phyloP scores from a whole-genome alignment of 179 eudicot genomes.

The Vitellaria paradoxa region DNA sequence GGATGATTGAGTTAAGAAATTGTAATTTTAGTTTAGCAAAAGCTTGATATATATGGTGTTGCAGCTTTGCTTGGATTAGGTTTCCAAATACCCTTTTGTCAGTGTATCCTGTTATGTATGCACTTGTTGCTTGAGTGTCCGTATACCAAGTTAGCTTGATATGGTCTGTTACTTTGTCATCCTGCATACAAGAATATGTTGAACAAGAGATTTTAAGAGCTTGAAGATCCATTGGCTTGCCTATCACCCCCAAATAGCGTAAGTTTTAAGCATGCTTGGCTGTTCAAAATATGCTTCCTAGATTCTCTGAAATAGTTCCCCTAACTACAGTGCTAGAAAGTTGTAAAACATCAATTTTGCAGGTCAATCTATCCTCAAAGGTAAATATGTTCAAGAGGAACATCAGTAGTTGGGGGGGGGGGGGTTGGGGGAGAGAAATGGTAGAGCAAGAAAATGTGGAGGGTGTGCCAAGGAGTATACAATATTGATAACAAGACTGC shows the following conservation, averaged over 20 bases:
- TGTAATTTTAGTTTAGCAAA: neutral
- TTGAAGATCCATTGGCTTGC: neutral
- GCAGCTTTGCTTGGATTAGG: neutral
- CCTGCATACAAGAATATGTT: neutral
- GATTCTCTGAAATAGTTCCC: neutral
- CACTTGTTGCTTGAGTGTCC: neutral
- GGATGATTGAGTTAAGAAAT: too few species aligned
- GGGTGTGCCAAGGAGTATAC: too few species aligned
- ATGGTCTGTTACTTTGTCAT: neutral
- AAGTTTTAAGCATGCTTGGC: neutral
- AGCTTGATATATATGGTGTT: slow-evolving; percentile 2
- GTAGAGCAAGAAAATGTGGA: too few species aligned
- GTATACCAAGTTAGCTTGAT: neutral
- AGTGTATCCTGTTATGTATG: neutral
- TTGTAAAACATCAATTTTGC: neutral
- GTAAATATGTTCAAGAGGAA: too few species aligned
- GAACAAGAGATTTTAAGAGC: neutral
- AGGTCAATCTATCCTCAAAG: neutral
- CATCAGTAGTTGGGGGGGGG: too few species aligned
- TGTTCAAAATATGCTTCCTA: neutral
- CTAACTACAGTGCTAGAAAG: too few species aligned
- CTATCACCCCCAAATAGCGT: neutral
- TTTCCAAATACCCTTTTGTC: neutral
- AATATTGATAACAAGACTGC: too few species aligned
- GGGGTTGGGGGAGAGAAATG: too few species aligned